These are phyloP conservation scores for Candida loeiensis DNA, from an alignment of 805 yeast species.

Conservation along the genomic window DNA sequence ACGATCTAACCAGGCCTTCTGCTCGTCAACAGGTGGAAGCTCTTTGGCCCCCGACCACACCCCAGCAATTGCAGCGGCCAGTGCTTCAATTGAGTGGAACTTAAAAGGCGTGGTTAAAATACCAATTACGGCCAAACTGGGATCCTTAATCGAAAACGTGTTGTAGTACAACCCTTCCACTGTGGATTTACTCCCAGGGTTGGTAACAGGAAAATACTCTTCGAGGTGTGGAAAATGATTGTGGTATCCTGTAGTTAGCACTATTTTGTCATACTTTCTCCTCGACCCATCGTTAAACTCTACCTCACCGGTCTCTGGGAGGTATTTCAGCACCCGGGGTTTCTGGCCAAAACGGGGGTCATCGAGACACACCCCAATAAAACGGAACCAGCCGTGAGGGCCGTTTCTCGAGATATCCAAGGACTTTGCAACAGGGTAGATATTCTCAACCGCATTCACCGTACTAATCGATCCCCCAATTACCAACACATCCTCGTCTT, in stretches of 20 bases:
- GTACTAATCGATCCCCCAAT: conserved; percentile 44
- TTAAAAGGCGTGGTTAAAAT: conserved; percentile 41
- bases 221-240: conserved; percentile 43
- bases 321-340: conserved; percentile 21
- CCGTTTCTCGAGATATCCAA: conserved; percentile 26
- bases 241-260: conserved; percentile 53
- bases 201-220: conserved; percentile 20
- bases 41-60: conserved; percentile 44
- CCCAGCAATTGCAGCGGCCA: conserved; percentile 57
- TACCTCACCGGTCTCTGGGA: conserved; percentile 22
- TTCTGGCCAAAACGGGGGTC: conserved; percentile 30
- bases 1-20: conserved; percentile 30
- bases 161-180: conserved; percentile 15
- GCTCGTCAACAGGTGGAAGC: conserved; percentile 41
- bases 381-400: conserved; percentile 25
- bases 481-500: conserved; percentile 38
- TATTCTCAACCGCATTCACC: conserved; percentile 40
- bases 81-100: conserved; percentile 49
- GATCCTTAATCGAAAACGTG: conserved; percentile 41
- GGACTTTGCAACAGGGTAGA: conserved; percentile 24
- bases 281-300: conserved; percentile 26
- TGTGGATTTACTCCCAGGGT: conserved; percentile 18
- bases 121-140: conserved; percentile 41
- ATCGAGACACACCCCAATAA: conserved; percentile 38
- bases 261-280: conserved; percentile 34